phyloP scores from a whole-genome alignment of 768 basidiomycete genomes.

The Collybiopsis confluens region DNA sequence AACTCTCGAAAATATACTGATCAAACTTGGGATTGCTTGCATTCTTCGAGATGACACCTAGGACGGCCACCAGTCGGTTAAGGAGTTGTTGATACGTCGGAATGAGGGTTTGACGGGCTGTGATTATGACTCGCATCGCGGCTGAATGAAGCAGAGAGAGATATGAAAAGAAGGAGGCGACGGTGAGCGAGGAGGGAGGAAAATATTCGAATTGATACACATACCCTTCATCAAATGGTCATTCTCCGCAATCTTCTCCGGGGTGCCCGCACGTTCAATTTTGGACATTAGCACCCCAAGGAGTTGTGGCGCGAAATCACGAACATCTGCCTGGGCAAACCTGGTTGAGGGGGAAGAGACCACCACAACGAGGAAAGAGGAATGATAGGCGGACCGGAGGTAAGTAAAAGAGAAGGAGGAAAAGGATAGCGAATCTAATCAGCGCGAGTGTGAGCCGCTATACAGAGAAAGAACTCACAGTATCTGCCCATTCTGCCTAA shows the following conservation, averaged over 20 bases:
- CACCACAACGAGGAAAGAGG: too few relatives aligned
- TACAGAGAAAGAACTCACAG: slow-evolving; percentile 47
- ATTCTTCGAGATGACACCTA: slow-evolving; percentile 88
- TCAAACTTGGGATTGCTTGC: slow-evolving; percentile 98
- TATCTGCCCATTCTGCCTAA: slow-evolving; percentile 72
- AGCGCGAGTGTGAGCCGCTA: too few relatives aligned
- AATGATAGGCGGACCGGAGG: not conserved
- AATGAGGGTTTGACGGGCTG: slow-evolving; percentile 74
- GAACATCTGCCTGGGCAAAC: slow-evolving; percentile 84
- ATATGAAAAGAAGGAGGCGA: too few relatives aligned
- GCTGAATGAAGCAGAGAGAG: slow-evolving; percentile 47
- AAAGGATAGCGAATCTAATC: too few relatives aligned
- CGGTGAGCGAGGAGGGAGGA: too few relatives aligned
- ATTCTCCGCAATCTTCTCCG: slow-evolving; percentile 95
- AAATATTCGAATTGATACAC: too few relatives aligned
- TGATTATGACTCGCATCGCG: slow-evolving; percentile 90
- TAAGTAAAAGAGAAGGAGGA: not conserved
- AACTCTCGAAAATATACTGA: slow-evolving; percentile 95
- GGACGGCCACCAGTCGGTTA: slow-evolving; percentile 71
- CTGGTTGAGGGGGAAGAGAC: too few relatives aligned
- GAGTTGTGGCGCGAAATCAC: slow-evolving; percentile 71
- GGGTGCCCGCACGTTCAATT: slow-evolving; percentile 72
- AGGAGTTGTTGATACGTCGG: slow-evolving; percentile 65
- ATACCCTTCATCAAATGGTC: slow-evolving; percentile 99
- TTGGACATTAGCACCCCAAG: slow-evolving; percentile 69